A percentile compares a stretch with the other conserved stretches of the same genome.
Evolutionary conservation across 2,329 filamentous ascomycete genomes (phyloP).

Genomic region (Cordyceps fumosorosea): DNA sequence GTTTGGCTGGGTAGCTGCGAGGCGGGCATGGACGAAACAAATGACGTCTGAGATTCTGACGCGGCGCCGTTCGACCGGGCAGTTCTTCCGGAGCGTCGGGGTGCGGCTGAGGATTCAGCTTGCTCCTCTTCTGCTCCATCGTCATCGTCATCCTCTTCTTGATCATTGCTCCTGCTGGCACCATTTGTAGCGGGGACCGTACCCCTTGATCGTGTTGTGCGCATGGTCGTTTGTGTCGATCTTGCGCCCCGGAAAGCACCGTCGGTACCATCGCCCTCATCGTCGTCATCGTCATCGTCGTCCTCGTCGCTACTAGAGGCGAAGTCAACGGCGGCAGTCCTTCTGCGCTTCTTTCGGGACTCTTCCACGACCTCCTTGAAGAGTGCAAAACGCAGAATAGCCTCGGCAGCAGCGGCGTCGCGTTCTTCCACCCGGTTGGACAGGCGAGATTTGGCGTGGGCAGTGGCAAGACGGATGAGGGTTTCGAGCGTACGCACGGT

Average conservation of each 20-base stretch:
- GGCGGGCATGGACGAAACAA: slow-evolving; percentile 72
- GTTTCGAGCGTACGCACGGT: slow-evolving; percentile 97
- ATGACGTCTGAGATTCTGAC: slow-evolving; percentile 50
- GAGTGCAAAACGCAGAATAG: slow-evolving; percentile 85
- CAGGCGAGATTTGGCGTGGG: slow-evolving; percentile 86
- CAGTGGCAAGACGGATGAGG: slow-evolving; percentile 93
- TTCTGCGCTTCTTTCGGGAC: slow-evolving; percentile 76
- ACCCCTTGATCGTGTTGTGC: slow-evolving; percentile 25
- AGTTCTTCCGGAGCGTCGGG: slow-evolving; percentile 35
- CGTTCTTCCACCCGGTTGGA: slow-evolving; percentile 84
- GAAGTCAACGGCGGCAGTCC: slow-evolving; percentile 52
- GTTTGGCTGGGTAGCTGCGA: slow-evolving; percentile 56
- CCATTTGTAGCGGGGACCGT: slow-evolving; percentile 21
- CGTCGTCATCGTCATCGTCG: slow-evolving; percentile 55
- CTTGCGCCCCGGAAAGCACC: slow-evolving; percentile 48
- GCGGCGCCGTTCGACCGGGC: slow-evolving; percentile 30
- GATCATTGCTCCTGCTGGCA: slow-evolving; percentile 28
- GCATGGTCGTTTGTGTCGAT: slow-evolving; percentile 18
- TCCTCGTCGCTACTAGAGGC: slow-evolving; percentile 54
- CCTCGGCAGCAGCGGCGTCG: slow-evolving; percentile 81
- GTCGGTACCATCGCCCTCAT: slow-evolving; percentile 43
- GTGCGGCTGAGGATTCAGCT: slow-evolving; percentile 30
- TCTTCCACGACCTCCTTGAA: slow-evolving; percentile 92
- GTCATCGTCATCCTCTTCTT: slow-evolving; percentile 42
- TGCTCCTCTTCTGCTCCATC: slow-evolving; percentile 48